Evolutionary conservation across 1,139 yeast species (phyloP), one percentile per base, ranked within the genome.

Genomic region (Suhomyces panamericanus): DNA sequence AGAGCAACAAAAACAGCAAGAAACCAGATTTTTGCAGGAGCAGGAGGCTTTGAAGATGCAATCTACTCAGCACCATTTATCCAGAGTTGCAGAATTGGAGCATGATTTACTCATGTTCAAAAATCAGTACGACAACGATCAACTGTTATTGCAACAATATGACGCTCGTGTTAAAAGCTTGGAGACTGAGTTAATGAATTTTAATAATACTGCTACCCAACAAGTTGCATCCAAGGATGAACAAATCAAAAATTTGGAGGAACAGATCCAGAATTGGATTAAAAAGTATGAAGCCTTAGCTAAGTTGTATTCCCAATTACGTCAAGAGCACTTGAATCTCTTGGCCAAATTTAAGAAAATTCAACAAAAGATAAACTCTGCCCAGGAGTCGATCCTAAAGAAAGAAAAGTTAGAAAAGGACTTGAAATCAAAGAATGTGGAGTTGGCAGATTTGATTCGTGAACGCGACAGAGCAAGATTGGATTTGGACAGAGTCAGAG

Each of bases 391-490:
- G 0, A 82, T 90, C 50, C 86, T 86, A 55, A 86, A 84, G 65
- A 83, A 91, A 54, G 96, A 90, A 59, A 82, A 81, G 59, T 70
- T 87, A 34, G 96, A 90, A 64, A 82, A 87, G 50, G 96, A 89
- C 50, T 70, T 89, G 63, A 88, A 87, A 62, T 78, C 93, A 13
- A 90, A 90, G 67, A 90, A 88, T 60, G 75, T 89, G 43, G 96
- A 90, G 63, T 75, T 90, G 53, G 96, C 96, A 1, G 96, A 89
- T 58, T 75, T 90, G 57, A 89, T 89, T 49, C 79, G 95, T 50
- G 96, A 90, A 61, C 81, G 97, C 51, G 97, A 90, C 59, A 77
- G 96, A 47, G 95, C 96, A 1, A 78, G 95, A 59, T 74, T 88
- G 53, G 96, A 89, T 49, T 68, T 88, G 43, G 96, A 89, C 55